These are phyloP conservation scores for Chrysoporthe puriensis DNA, from an alignment of 2,329 filamentous ascomycete genomes.

Conservation along the genomic window DNA sequence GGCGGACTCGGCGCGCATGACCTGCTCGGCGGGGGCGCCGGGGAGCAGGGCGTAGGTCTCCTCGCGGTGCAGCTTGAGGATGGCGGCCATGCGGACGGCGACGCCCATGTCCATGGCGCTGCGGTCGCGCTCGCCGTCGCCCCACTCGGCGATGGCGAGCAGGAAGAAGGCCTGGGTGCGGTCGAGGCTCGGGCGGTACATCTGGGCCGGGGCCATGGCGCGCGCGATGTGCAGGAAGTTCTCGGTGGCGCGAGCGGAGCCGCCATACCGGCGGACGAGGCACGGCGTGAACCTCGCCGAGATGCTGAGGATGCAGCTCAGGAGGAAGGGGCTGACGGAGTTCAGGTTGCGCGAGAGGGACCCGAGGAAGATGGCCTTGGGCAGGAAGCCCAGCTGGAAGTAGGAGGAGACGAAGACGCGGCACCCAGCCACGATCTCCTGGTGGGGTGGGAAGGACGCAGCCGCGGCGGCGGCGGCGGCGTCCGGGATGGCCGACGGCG, in stretches of 20 bases:
- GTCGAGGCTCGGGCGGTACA: conserved; percentile 38
- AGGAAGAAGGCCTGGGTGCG: conserved; percentile 39
- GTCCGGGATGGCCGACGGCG: conserved; percentile 1
- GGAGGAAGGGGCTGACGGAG: conserved; percentile 36
- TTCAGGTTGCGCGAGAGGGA: conserved; percentile 30
- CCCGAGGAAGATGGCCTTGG: conserved; percentile 39
- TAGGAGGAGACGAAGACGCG: conserved; percentile 37
- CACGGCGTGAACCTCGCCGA: conserved; percentile 39
- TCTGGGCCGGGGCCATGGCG: conserved; percentile 34
- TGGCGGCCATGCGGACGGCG: conserved; percentile 41
- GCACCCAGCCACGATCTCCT: conserved; percentile 37
- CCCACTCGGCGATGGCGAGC: conserved; percentile 40
- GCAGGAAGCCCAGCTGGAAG: conserved; percentile 40
- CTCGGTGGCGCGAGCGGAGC: conserved; percentile 34
- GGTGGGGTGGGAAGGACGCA: conserved; percentile 30
- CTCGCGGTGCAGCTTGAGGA: conserved; percentile 42
- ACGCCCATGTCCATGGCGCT: conserved; percentile 44
- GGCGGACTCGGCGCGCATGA: conserved; percentile 40
- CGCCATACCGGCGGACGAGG: conserved; percentile 34
- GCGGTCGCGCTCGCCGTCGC: conserved; percentile 38
- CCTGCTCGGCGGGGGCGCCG: conserved; percentile 34
- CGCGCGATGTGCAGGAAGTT: conserved; percentile 35
- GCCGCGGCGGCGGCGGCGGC: neutral
- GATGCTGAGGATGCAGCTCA: conserved; percentile 37
- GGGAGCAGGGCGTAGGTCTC: conserved; percentile 39